phyloP scores from a whole-genome alignment of 768 basidiomycete genomes.

The Tremella mesenterica region DNA sequence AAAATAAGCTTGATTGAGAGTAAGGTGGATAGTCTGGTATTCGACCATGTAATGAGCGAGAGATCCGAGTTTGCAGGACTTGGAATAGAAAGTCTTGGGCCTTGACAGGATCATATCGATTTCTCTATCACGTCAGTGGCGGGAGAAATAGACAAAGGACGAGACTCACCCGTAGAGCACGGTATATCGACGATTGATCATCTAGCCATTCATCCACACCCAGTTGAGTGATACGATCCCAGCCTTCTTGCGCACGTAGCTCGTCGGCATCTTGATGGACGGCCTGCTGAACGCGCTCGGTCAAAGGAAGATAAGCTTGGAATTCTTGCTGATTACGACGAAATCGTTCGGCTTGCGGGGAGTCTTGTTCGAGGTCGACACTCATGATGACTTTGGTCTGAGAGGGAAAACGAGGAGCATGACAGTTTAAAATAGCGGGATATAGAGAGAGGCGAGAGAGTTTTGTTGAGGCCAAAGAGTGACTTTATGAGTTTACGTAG shows the following conservation, averaged over 20 bases:
- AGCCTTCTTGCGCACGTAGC: slow-evolving; percentile 28
- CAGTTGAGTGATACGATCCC: slow-evolving; percentile 20
- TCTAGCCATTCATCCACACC: slow-evolving; percentile 31
- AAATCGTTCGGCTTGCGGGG: slow-evolving; percentile 9
- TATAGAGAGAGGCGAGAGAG: too few species aligned
- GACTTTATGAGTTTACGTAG: too few species aligned
- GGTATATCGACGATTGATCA: slow-evolving; percentile 24
- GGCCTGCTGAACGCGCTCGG: slow-evolving; percentile 25
- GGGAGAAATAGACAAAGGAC: too few species aligned
- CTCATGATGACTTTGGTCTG: too few species aligned
- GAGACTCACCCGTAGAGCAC: slow-evolving; percentile 29
- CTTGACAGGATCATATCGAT: slow-evolving; percentile 25
- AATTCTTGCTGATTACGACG: slow-evolving; percentile 19
- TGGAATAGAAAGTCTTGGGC: slow-evolving; percentile 17
- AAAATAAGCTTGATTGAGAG: slow-evolving; percentile 26
- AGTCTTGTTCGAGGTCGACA: too few species aligned
- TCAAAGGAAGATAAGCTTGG: slow-evolving; percentile 22
- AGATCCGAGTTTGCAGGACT: slow-evolving; percentile 18
- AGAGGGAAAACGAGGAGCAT: too few species aligned
- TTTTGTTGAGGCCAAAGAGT: too few species aligned
- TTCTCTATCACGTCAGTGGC: slow-evolving; percentile 17
- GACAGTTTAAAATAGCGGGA: too few species aligned
- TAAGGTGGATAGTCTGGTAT: slow-evolving; percentile 24
- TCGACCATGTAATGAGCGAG: slow-evolving; percentile 16
- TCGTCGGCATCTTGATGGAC: slow-evolving; percentile 25